Percentiles rank a stretch among this genome's conserved stretches.
phyloP scores from a whole-genome alignment of 2,329 filamentous ascomycete genomes.

The Penicillium sp. region DNA sequence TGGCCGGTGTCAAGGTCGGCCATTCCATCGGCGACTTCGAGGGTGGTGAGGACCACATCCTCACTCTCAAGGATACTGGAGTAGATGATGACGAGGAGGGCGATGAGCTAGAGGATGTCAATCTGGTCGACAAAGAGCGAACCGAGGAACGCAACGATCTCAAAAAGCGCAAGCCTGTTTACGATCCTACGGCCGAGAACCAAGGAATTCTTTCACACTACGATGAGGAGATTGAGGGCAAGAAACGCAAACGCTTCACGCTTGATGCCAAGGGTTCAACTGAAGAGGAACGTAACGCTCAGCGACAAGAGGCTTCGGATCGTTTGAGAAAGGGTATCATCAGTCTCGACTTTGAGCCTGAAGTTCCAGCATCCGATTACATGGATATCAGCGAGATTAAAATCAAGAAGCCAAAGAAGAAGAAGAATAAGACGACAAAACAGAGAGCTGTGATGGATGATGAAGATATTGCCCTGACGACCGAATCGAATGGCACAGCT shows the following conservation, averaged over 20 bases:
- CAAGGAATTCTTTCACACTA: conserved; percentile 80
- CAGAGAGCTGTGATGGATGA: conserved; percentile 63
- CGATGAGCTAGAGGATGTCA: conserved; percentile 67
- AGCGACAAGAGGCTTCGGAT: conserved; percentile 53
- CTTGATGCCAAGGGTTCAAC: conserved; percentile 74
- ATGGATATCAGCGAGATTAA: conserved; percentile 83
- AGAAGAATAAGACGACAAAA: conserved; percentile 72
- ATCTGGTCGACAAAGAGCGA: conserved; percentile 43
- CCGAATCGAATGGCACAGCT: conserved; percentile 31
- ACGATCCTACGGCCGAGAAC: conserved; percentile 75
- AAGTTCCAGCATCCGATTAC: conserved; percentile 78
- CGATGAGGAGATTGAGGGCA: conserved; percentile 90
- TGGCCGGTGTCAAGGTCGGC: conserved; percentile 86
- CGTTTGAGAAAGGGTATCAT: conserved; percentile 67
- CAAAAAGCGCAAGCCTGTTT: conserved; percentile 86
- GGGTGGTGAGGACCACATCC: conserved; percentile 76
- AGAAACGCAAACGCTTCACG: conserved; percentile 84
- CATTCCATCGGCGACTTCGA: conserved; percentile 82
- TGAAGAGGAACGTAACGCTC: conserved; percentile 61
- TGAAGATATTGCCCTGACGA: conserved; percentile 52
- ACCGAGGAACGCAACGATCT: conserved; percentile 68
- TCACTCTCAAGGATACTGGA: conserved; percentile 90
- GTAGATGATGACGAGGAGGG: conserved; percentile 83
- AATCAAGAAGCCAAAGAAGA: conserved; percentile 88
- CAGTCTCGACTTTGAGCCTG: conserved; percentile 69